Base-by-base conservation (phyloP, 306 rosid genomes). In the Quercus rubra region DNA sequence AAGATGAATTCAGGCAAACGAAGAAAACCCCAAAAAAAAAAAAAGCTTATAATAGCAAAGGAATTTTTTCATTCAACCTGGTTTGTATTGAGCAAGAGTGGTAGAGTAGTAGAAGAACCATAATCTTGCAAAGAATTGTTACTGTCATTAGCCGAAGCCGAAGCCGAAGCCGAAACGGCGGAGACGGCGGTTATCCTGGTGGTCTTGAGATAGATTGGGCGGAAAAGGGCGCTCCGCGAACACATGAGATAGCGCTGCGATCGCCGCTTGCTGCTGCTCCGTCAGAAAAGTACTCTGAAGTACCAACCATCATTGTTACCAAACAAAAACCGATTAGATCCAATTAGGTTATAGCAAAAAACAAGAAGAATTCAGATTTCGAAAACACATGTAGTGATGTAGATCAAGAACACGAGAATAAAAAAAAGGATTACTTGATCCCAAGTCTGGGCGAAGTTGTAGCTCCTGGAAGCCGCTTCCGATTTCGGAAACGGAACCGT, bases 391-490 rank as follows among this genome's bases (percentile, higher is more conserved):
- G 38, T 33, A 33, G 38, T 31, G 35, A 4, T 38, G 30, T 5
- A 5, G 55, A 19, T 74, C 51, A 13, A 49, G 30, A 23, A 55
- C 6, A 30, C 4, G 41, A 5, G 6, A 33, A 33, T 5, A 33
- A 33, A 33, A 33, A 1, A 33, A 33, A 33, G 10, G 11, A 9
- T 52, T 20, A 91, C 99, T 92, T 90, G 97, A 74, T 96, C 98
- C 99, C 99, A 96, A 74, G 89, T 82, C 80, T 96, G 89, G 64
- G 96, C 89, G 87, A 96, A 96, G 87, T 91, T 91, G 92, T 93
- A 93, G 77, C 99, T 94, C 64, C 69, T 93, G 71, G 99, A 89
- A 88, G 90, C 78, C 72, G 98, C 98, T 27, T 90, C 99, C 23
- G 95, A 93, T 81, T 85, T 93, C 1, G 89, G 89, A 84, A 41